Percentiles rank a stretch among this genome's conserved stretches.
Conservation (phyloP, 192 early-diverging fungal species). For the Podila epigama region DNA sequence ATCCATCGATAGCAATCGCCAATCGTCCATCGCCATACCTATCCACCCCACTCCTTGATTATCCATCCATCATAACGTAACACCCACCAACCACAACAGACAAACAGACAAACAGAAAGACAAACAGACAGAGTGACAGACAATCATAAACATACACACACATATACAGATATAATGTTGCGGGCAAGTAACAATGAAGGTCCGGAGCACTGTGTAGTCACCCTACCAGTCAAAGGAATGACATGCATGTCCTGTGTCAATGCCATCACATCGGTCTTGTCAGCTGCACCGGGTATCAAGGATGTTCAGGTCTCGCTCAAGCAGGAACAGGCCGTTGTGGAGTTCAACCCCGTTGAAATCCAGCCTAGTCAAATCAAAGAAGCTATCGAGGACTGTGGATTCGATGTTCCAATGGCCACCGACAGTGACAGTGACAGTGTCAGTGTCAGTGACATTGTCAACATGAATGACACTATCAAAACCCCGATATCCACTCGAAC, state of each 20-base stretch:
- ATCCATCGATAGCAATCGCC: too few relatives aligned
- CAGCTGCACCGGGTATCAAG: slow-evolving; percentile 57
- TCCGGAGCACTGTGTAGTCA: too few relatives aligned
- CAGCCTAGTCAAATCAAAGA: slow-evolving; percentile 53
- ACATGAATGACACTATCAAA: too few relatives aligned
- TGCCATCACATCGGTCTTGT: slow-evolving; percentile 67
- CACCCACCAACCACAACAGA: background rate
- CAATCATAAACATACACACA: background rate
- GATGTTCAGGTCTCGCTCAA: slow-evolving; percentile 63
- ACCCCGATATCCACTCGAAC: too few relatives aligned
- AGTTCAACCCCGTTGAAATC: slow-evolving; percentile 53
- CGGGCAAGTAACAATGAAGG: background rate
- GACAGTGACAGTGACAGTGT: background rate
- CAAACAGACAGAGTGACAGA: background rate
- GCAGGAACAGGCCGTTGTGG: slow-evolving; percentile 60
- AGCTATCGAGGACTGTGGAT: slow-evolving; percentile 75
- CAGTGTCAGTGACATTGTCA: background rate
- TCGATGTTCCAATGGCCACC: slow-evolving; percentile 60
- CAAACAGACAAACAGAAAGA: background rate
- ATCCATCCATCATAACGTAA: background rate
- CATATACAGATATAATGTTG: background rate
- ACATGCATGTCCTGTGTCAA: slow-evolving; percentile 86
- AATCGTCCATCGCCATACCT: too few relatives aligned
- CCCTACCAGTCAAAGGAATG: slow-evolving; percentile 66
- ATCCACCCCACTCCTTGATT: background rate